Conservation (phyloP, 257 asterid species). For the Apocynum venetum region DNA sequence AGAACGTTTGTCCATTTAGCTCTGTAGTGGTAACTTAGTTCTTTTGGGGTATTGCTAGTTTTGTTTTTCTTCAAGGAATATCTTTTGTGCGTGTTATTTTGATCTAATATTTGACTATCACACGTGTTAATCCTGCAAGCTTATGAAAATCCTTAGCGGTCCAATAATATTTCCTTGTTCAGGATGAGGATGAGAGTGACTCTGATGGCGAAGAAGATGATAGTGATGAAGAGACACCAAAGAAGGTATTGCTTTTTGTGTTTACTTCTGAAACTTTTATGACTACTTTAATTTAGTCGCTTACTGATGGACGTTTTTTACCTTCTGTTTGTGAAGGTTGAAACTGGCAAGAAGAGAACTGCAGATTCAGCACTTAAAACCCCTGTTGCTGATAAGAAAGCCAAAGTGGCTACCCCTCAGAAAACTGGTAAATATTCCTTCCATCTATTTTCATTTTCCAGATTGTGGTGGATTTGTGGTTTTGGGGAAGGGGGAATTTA, state of each 20-base stretch:
- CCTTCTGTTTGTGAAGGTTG: constrained; percentile 31
- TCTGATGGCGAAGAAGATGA: constrained; percentile 40
- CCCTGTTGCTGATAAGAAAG: constrained; percentile 67
- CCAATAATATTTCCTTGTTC: background rate
- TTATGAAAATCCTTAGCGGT: background rate
- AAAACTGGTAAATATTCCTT: constrained; percentile 53
- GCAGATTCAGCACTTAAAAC: constrained; percentile 49
- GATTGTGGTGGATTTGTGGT: background rate
- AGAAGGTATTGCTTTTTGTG: constrained; percentile 48
- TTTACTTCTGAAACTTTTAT: background rate
- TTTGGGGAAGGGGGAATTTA: background rate
- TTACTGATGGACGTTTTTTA: background rate
- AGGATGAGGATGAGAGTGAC: constrained; percentile 53
- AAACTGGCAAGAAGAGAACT: constrained; percentile 50
- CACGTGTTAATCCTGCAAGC: background rate
- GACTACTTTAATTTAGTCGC: background rate
- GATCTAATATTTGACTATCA: background rate
- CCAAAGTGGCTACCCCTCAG: constrained; percentile 71
- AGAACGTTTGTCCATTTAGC: background rate
- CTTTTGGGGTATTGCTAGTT: background rate
- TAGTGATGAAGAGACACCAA: constrained; percentile 75
- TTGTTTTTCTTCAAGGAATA: too few relatives aligned
- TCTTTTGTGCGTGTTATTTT: background rate
- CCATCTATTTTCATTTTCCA: background rate
- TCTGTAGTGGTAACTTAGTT: background rate